These are phyloP conservation scores for Cyberlindnera misumaiensis DNA, from an alignment of 805 yeast species.

Conservation along the genomic window DNA sequence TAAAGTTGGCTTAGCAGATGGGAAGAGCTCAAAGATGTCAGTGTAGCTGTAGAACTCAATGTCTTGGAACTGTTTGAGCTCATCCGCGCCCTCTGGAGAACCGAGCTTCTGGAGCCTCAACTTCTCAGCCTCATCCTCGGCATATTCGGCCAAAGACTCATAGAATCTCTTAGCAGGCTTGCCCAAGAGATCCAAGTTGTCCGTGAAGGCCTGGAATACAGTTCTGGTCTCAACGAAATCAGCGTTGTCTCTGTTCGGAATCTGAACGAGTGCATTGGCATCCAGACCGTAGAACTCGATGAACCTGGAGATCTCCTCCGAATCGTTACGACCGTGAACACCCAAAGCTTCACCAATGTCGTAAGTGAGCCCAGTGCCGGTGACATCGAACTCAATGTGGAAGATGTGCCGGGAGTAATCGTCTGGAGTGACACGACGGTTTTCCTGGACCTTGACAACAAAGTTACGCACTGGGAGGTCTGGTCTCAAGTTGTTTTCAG, in stretches of 20 bases:
- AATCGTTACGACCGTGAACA: constrained; percentile 81
- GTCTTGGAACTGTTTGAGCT: constrained; percentile 78
- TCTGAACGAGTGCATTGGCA: constrained; percentile 60
- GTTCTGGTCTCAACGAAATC: constrained; percentile 65
- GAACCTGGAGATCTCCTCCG: constrained; percentile 59
- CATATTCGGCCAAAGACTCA: constrained; percentile 70
- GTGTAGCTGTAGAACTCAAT: constrained; percentile 75
- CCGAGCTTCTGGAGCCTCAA: constrained; percentile 55
- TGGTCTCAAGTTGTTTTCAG: constrained; percentile 65
- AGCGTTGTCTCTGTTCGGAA: constrained; percentile 61
- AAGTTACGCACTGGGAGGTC: constrained; percentile 82
- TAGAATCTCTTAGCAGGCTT: constrained; percentile 94
- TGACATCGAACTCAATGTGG: constrained; percentile 89
- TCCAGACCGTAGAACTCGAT: constrained; percentile 65
- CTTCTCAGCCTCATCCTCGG: constrained; percentile 63
- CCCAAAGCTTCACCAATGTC: constrained; percentile 97
- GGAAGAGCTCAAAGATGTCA: constrained; percentile 74
- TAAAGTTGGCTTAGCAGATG: constrained; percentile 72
- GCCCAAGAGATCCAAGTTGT: constrained; percentile 83
- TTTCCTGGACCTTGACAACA: constrained; percentile 84
- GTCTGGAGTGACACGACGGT: constrained; percentile 82
- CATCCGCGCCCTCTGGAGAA: constrained; percentile 76
- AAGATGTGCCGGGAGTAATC: constrained; percentile 92
- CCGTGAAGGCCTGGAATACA: constrained; percentile 70
- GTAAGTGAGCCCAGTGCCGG: constrained; percentile 86